Evolutionary conservation across 2,329 filamentous ascomycete genomes (phyloP).

Genomic region (Lachnum nothofagi): DNA sequence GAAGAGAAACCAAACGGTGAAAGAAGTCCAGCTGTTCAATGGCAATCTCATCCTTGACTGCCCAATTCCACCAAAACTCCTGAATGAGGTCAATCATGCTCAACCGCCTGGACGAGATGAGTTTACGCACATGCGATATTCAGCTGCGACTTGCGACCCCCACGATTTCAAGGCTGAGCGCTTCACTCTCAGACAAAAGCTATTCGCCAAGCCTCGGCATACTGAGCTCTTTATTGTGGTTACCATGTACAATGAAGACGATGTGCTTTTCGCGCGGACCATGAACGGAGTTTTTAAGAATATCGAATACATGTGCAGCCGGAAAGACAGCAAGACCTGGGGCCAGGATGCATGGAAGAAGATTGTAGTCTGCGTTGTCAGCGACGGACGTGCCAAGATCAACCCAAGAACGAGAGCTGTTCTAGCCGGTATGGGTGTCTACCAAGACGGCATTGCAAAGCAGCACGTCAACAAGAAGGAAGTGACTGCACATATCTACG

Average conservation of each 20-base stretch:
- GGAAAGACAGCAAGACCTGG: constrained; percentile 93
- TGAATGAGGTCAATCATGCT: constrained; percentile 48
- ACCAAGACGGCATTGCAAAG: constrained; percentile 97
- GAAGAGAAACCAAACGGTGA: constrained; percentile 95
- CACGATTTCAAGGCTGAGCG: constrained; percentile 80
- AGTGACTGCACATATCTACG: constrained; percentile 96
- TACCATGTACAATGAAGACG: constrained; percentile 99
- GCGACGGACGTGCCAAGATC: constrained; percentile 94
- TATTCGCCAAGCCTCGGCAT: constrained; percentile 87
- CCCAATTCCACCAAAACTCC: constrained; percentile 80
- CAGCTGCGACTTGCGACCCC: constrained; percentile 90
- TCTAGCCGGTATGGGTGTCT: constrained; percentile 88
- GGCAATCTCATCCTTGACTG: constrained; percentile 97
- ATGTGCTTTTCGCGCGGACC: constrained; percentile 88
- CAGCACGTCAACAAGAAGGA: constrained; percentile 96
- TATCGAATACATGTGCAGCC: constrained; percentile 94
- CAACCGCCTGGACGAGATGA: constrained; percentile 73
- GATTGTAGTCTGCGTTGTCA: constrained; percentile 96
- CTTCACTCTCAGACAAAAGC: constrained; percentile 83
- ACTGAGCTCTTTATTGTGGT: constrained; percentile 95
- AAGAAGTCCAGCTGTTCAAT: constrained; percentile 94
- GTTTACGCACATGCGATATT: constrained; percentile 87
- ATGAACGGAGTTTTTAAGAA: constrained; percentile 99
- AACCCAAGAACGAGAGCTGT: constrained; percentile 86
- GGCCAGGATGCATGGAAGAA: constrained; percentile 99